Evolutionary conservation across 768 basidiomycete species (phyloP).

Genomic region (Zangia roseola): DNA sequence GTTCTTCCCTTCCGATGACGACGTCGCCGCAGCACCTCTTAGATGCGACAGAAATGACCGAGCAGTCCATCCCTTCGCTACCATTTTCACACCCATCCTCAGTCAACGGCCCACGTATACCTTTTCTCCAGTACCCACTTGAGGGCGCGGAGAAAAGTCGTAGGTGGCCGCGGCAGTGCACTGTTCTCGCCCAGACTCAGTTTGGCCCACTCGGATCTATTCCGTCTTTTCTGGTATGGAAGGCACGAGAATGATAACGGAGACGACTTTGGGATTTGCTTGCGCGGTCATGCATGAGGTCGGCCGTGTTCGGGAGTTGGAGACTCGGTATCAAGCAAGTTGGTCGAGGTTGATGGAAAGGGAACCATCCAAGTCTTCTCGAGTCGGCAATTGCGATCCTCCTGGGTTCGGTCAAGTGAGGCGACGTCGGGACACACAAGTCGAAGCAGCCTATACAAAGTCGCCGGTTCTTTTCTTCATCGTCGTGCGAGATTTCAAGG

Average conservation of each 20-base stretch:
- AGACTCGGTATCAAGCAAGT: constrained; percentile 1
- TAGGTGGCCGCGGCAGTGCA: neutral
- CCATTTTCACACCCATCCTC: neutral
- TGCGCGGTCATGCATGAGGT: neutral
- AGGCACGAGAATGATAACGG: neutral
- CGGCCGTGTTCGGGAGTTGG: neutral
- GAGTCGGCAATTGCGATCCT: neutral
- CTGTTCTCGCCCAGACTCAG: neutral
- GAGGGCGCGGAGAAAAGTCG: constrained; percentile 14
- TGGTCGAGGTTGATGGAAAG: neutral
- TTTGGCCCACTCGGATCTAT: neutral
- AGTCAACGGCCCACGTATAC: constrained; percentile 4
- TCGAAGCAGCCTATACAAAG: no score
- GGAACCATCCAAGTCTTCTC: neutral
- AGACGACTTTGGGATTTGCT: neutral
- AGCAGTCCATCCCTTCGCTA: neutral
- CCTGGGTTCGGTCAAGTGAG: neutral
- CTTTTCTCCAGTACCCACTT: constrained; percentile 17
- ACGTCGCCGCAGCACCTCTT: neutral
- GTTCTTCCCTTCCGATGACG: neutral
- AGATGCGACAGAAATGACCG: neutral
- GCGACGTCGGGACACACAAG: neutral
- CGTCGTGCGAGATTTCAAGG: no score
- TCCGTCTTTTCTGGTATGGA: neutral
- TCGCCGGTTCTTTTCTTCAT: no score